Conservation (phyloP, 495 filamentous ascomycete genomes). For the Penicillium macrosclerotiorum region DNA sequence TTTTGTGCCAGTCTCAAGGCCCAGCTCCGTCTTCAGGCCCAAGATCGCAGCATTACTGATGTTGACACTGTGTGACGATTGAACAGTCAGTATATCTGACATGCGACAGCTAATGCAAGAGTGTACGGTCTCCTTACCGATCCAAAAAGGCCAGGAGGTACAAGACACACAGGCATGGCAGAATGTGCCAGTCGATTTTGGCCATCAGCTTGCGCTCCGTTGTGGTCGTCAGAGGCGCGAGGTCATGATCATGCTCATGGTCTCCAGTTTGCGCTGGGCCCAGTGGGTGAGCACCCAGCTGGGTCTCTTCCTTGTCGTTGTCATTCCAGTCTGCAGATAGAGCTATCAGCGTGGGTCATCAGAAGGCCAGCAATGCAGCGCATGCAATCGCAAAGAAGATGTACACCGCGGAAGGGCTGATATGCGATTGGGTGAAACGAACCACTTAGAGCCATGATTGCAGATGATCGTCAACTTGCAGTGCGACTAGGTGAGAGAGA, state of each 20-base stretch:
- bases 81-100: slow-evolving; percentile 5
- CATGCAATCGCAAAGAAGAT: not conserved
- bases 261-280: not conserved
- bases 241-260: slow-evolving; percentile 14
- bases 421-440: not conserved
- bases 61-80: slow-evolving; percentile 49
- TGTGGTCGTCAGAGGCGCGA: slow-evolving; percentile 45
- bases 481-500: not conserved
- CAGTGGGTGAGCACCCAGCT: slow-evolving; percentile 8
- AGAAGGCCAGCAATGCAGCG: not conserved
- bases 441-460: slow-evolving; percentile 22
- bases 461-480: not conserved
- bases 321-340: slow-evolving; percentile 20
- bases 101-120: not conserved
- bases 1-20: slow-evolving; percentile 52
- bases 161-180: slow-evolving; percentile 78
- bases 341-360: slow-evolving; percentile 11
- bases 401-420: not conserved
- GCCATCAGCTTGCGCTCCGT: slow-evolving; percentile 70
- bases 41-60: slow-evolving; percentile 65
- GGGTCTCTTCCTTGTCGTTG: slow-evolving; percentile 29
- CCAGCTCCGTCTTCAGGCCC: slow-evolving; percentile 62
- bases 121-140: slow-evolving; percentile 48
- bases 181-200: slow-evolving; percentile 75
- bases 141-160: slow-evolving; percentile 89